A percentile compares a stretch with the other conserved stretches of the same genome.
Evolutionary conservation across 2,329 filamentous ascomycete genomes (phyloP).

Genomic region (Cyanodermella asteris): DNA sequence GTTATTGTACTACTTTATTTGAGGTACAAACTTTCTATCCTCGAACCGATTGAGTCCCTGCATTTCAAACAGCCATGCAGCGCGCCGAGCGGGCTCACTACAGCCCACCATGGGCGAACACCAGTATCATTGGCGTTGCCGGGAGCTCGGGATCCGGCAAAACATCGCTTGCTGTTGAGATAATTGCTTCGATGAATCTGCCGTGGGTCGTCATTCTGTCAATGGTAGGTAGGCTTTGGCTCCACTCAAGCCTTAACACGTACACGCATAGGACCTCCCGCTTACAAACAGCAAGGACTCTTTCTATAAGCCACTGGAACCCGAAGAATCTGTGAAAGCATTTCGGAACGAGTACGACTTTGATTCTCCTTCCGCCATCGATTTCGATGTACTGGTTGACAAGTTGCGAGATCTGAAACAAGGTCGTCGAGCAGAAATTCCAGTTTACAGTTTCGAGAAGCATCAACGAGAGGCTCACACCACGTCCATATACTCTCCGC

Average conservation of each 20-base stretch:
- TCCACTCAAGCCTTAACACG: conserved; percentile 9
- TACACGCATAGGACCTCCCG: too few species aligned
- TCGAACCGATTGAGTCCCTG: background rate
- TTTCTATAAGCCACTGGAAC: conserved; percentile 77
- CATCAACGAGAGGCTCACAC: conserved; percentile 62
- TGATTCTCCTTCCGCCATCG: conserved; percentile 80
- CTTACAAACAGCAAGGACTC: conserved; percentile 46
- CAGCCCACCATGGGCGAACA: conserved; percentile 83
- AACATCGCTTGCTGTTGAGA: conserved; percentile 79
- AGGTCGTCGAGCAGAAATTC: conserved; percentile 49
- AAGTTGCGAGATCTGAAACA: conserved; percentile 59
- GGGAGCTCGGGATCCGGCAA: conserved; percentile 91
- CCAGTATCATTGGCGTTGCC: conserved; percentile 89
- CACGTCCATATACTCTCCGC: conserved; percentile 82
- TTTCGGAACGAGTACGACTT: conserved; percentile 91
- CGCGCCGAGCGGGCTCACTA: conserved; percentile 42
- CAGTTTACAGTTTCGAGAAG: conserved; percentile 84
- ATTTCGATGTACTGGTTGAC: conserved; percentile 75
- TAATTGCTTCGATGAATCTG: conserved; percentile 71
- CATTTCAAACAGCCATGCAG: background rate
- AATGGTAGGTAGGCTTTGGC: conserved; percentile 51
- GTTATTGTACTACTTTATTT: too few species aligned
- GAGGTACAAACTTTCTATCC: too few species aligned
- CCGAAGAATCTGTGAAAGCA: conserved; percentile 57
- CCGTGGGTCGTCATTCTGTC: conserved; percentile 97